phyloP scores from a whole-genome alignment of 2,329 filamentous ascomycete species.

The Emmonsiellopsis sp. region DNA sequence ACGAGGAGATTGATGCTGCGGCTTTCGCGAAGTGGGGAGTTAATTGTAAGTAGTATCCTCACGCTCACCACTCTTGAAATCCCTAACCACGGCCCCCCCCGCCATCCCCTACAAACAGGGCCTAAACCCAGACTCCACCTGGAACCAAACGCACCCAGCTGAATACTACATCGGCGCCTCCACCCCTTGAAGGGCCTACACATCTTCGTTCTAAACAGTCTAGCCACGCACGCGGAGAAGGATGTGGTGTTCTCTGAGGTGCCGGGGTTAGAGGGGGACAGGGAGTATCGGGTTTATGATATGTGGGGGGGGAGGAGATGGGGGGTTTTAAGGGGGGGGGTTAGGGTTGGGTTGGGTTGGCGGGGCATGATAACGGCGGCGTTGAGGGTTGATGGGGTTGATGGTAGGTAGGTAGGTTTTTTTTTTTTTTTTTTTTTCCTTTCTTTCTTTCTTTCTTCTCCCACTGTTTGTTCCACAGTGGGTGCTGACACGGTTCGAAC shows the following conservation, averaged over 20 bases:
- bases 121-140: constrained; percentile 26
- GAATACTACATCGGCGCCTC: constrained; percentile 29
- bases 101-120: constrained; percentile 35
- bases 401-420: not conserved
- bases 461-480: not conserved
- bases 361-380: constrained; percentile 3
- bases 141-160: constrained; percentile 23
- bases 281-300: constrained; percentile 9
- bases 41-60: constrained; percentile 20
- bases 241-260: not conserved
- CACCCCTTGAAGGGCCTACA: constrained; percentile 16
- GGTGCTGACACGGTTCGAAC: not conserved
- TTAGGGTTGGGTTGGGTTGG: not conserved
- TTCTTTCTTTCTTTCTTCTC: not conserved
- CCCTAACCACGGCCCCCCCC: constrained; percentile 26
- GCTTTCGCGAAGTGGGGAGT: constrained; percentile 46
- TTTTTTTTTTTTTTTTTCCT: no score
- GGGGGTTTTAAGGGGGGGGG: not conserved
- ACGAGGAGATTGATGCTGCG: constrained; percentile 45
- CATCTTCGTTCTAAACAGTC: constrained; percentile 18
- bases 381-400: constrained; percentile 6
- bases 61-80: not conserved
- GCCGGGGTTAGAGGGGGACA: constrained; percentile 11
- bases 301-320: constrained; percentile 11
- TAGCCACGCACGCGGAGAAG: constrained; percentile 4